phyloP scores from a whole-genome alignment of 768 basidiomycete genomes.

The Agrocybe praecox region DNA sequence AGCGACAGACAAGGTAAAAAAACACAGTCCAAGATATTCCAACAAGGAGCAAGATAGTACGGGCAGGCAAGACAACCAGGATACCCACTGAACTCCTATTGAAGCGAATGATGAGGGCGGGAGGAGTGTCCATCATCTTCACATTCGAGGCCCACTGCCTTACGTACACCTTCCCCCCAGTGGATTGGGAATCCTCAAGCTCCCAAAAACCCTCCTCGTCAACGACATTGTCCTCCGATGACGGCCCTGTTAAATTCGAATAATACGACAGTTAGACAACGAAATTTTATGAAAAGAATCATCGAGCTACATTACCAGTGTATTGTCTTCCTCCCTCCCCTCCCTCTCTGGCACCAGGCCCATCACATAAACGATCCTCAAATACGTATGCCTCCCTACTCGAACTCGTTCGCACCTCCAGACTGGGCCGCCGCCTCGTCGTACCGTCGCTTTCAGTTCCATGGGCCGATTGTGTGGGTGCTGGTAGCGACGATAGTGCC shows the following conservation, averaged over 20 bases:
- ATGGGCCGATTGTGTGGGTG: background rate
- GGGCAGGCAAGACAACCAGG: conserved; percentile 5
- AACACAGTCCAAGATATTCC: conserved; percentile 10
- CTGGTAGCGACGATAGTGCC: background rate
- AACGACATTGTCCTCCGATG: conserved; percentile 8
- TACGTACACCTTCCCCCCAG: conserved; percentile 2
- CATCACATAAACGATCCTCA: background rate
- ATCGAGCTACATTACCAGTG: conserved; percentile 15
- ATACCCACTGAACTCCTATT: background rate
- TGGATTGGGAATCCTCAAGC: conserved; percentile 4
- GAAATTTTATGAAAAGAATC: background rate
- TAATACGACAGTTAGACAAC: background rate
- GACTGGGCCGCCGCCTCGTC: background rate
- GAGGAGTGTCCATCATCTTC: background rate
- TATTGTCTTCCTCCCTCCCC: background rate
- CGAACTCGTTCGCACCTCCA: background rate
- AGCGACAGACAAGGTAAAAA: background rate
- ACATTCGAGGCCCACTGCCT: background rate
- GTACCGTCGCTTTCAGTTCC: background rate
- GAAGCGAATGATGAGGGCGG: background rate
- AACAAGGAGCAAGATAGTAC: conserved; percentile 3
- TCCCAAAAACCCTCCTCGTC: conserved; percentile 9
- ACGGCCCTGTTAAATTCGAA: background rate
- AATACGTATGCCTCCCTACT: conserved; percentile 1
- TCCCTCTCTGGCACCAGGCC: background rate